Evolutionary conservation across 83 land plant genomes (phyloP).

Genomic region (Isoetes engelmannii): DNA sequence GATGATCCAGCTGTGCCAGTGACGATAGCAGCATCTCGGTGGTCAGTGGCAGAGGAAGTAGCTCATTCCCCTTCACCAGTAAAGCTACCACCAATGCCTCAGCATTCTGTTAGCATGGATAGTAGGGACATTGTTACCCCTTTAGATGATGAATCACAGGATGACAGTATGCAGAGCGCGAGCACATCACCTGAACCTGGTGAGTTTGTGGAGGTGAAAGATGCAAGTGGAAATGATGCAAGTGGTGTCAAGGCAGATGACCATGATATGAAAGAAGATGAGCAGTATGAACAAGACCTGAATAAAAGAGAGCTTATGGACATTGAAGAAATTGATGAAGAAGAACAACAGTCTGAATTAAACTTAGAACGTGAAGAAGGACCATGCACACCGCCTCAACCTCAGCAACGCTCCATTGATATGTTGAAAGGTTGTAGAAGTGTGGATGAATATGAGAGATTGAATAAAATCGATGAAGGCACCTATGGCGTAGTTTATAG

Average conservation of each 20-base stretch:
- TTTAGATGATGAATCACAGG: slow-evolving; percentile 2
- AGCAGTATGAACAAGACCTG: slow-evolving; percentile 31
- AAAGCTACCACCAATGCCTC: slow-evolving; percentile 11
- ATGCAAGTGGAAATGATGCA: neutral
- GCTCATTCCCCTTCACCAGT: slow-evolving; percentile 15
- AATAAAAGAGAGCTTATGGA: slow-evolving; percentile 34
- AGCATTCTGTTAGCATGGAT: slow-evolving; percentile 14
- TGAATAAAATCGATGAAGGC: slow-evolving; percentile 86
- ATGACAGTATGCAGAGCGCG: neutral
- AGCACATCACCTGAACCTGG: slow-evolving; percentile 38
- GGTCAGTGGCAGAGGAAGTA: slow-evolving; percentile 37
- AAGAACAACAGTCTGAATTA: slow-evolving; percentile 24
- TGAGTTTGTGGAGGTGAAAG: slow-evolving; percentile 23
- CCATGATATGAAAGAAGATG: slow-evolving; percentile 23
- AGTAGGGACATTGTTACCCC: slow-evolving; percentile 14
- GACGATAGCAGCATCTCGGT: slow-evolving; percentile 28
- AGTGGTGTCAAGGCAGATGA: neutral
- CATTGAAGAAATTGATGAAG: slow-evolving; percentile 20
- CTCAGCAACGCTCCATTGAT: slow-evolving; percentile 22
- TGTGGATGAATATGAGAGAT: slow-evolving; percentile 80
- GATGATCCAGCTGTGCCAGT: slow-evolving; percentile 18
- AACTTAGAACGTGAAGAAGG: slow-evolving; percentile 13
- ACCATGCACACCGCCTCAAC: neutral
- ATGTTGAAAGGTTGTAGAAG: slow-evolving; percentile 86
- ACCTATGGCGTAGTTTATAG: slow-evolving; percentile 90